Base-by-base conservation (phyloP, 1,139 yeast species). In the Magnusiomyces tetraspermus region DNA sequence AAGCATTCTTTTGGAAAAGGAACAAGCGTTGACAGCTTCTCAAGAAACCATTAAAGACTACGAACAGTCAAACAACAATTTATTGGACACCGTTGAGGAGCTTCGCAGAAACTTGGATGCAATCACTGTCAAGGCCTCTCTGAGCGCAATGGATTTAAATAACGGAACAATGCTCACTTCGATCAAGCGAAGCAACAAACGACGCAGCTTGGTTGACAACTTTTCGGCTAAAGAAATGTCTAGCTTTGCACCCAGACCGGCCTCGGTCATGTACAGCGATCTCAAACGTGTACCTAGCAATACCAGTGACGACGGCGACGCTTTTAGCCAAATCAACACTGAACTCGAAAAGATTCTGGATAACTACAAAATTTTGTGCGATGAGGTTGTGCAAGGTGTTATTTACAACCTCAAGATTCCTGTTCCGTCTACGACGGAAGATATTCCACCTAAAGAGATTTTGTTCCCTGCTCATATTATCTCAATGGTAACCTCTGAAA, bases 391-490 rank as follows among this genome's bases (percentile, higher is more conserved):
- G 38, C 89, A 84, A 60, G 96, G 96, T 8, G 74, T 94, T 60
- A 77, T 92, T 65, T 85, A 83, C 73, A 90, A 89, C n/a, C 76
- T 92, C 68, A 86, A 83, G 71, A 81, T 90, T 53, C 97, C 98
- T 45, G 78, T 80, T 21, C 87, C 95, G 28, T 83, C 90, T 54
- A 86, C 86, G 60, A 80, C 80, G 21, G 87, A 89, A 51, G 83
- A 87, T 46, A 89, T 85, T 65, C 76, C 88, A 59, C 78, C 89
- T 64, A 88, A 90, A 67, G 98, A 94, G 68, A 95, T 92, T 38
- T 76, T 92, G 52, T 92, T 89, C 82, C 99, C 98, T 44, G 95
- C 97, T 1, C 83, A 97, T 73, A 87, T 92, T 58, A 83, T 92
- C 62, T 90, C 92, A 61, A 85, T 94, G 59, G 85, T 92, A 46